phyloP scores from a whole-genome alignment of 139 green algal genomes.

The Pleodorina starrii region DNA sequence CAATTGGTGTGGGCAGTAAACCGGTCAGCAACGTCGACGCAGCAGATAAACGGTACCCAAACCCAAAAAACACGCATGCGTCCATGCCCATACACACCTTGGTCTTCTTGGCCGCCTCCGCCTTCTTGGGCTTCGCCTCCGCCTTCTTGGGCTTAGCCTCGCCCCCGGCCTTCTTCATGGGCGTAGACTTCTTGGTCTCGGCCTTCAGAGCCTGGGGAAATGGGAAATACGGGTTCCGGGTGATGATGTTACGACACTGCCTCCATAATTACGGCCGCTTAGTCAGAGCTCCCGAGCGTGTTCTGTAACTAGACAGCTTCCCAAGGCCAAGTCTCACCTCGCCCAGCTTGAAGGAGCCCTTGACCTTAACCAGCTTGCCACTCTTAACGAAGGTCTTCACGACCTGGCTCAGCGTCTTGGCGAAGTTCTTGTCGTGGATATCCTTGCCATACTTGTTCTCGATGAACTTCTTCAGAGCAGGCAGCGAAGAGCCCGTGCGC shows the following conservation, averaged over 20 bases:
- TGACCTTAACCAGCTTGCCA: slow-evolving; percentile 84
- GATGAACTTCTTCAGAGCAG: slow-evolving; percentile 88
- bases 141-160: slow-evolving; percentile 51
- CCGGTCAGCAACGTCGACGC: too few relatives aligned
- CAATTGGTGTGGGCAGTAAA: too few relatives aligned
- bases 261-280: too few relatives aligned
- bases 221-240: too few relatives aligned
- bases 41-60: too few relatives aligned
- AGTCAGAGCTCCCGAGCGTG: too few relatives aligned
- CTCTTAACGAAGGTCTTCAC: slow-evolving; percentile 68
- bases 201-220: slow-evolving; percentile 41
- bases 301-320: too few relatives aligned
- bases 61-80: too few relatives aligned
- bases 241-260: too few relatives aligned
- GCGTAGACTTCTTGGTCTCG: slow-evolving; percentile 42
- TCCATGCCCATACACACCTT: slow-evolving; percentile 5
- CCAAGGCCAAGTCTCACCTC: too few relatives aligned
- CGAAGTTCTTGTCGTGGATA: slow-evolving; percentile 61
- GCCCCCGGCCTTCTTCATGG: slow-evolving; percentile 41
- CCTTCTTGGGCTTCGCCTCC: slow-evolving; percentile 51
- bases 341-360: slow-evolving; percentile 82
- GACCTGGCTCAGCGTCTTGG: slow-evolving; percentile 69
- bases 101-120: slow-evolving; percentile 31
- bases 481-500: slow-evolving; percentile 74
- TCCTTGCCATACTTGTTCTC: slow-evolving; percentile 73